A percentile compares a stretch with the other conserved stretches of the same genome.
phyloP scores from a whole-genome alignment of 345 rosid genomes.

The Salix brachista region DNA sequence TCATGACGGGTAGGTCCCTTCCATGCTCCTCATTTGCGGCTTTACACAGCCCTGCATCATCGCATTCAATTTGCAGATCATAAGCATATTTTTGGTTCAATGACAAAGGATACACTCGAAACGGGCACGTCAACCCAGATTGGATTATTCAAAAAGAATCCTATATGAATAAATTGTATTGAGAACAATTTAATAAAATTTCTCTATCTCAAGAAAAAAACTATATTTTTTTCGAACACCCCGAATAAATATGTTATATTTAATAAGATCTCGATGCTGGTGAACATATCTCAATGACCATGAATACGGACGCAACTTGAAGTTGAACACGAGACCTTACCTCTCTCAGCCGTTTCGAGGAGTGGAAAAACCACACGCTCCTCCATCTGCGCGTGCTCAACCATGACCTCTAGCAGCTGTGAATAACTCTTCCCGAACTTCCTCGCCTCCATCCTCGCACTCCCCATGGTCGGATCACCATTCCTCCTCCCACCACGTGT shows the following conservation, averaged over 20 bases:
- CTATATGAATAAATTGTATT: too few relatives aligned
- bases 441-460: constrained; percentile 59
- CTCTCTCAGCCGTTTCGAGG: constrained; percentile 62
- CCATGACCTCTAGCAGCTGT: constrained; percentile 54
- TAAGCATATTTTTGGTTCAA: neutral
- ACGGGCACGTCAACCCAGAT: too few relatives aligned
- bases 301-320: too few relatives aligned
- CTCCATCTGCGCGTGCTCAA: constrained; percentile 83
- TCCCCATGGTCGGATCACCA: constrained; percentile 59
- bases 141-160: too few relatives aligned
- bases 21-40: constrained; percentile 62
- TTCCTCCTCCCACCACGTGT: constrained; percentile 51
- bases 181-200: too few relatives aligned
- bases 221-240: too few relatives aligned
- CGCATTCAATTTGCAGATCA: neutral
- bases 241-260: too few relatives aligned
- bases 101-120: too few relatives aligned
- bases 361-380: constrained; percentile 63
- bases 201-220: too few relatives aligned
- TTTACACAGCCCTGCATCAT: constrained; percentile 51
- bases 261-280: too few relatives aligned
- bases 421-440: constrained; percentile 54
- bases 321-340: constrained; percentile 15
- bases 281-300: too few relatives aligned
- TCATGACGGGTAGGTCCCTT: constrained; percentile 65